Conservation (phyloP, 2,329 filamentous ascomycete genomes). For the Pseudogymnoascus sp. region DNA sequence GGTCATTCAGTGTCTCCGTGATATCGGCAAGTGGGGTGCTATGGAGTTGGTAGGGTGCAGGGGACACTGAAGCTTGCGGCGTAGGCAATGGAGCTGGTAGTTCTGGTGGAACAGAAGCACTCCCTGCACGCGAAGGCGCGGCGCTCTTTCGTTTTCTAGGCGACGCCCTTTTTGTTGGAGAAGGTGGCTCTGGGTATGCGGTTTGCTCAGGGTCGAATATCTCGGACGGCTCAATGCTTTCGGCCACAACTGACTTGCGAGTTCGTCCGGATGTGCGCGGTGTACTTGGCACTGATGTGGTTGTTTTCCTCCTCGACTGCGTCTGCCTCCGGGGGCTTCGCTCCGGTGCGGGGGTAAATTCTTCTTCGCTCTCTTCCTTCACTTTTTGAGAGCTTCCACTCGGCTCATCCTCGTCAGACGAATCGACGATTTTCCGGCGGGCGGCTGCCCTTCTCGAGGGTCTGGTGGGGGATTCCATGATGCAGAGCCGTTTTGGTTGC, state of each 20-base stretch:
- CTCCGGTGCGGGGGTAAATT: conserved; percentile 69
- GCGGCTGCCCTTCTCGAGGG: conserved; percentile 54
- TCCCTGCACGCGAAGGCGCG: conserved; percentile 29
- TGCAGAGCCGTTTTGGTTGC: not conserved
- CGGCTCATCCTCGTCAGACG: conserved; percentile 65
- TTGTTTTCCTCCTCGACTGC: conserved; percentile 43
- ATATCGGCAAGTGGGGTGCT: conserved; percentile 66
- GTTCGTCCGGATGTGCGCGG: conserved; percentile 33
- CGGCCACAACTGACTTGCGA: conserved; percentile 35
- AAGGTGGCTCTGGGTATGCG: conserved; percentile 41
- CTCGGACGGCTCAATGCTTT: conserved; percentile 54
- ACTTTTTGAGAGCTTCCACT: conserved; percentile 51
- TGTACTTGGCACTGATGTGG: conserved; percentile 24
- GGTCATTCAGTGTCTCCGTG: conserved; percentile 61
- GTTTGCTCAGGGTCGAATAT: conserved; percentile 52
- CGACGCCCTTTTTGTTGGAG: conserved; percentile 49
- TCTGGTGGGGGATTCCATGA: conserved; percentile 37
- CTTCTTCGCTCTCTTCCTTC: conserved; percentile 61
- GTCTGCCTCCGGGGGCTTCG: conserved; percentile 50
- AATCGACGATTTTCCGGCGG: conserved; percentile 71
- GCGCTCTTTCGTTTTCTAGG: conserved; percentile 63
- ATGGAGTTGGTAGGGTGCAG: conserved; percentile 45
- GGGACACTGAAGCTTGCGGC: conserved; percentile 50
- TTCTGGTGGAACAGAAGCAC: conserved; percentile 28
- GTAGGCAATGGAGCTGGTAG: conserved; percentile 37